Evolutionary conservation across 2,329 filamentous ascomycete species (phyloP).

Genomic region (Cordyceps tenuipes): DNA sequence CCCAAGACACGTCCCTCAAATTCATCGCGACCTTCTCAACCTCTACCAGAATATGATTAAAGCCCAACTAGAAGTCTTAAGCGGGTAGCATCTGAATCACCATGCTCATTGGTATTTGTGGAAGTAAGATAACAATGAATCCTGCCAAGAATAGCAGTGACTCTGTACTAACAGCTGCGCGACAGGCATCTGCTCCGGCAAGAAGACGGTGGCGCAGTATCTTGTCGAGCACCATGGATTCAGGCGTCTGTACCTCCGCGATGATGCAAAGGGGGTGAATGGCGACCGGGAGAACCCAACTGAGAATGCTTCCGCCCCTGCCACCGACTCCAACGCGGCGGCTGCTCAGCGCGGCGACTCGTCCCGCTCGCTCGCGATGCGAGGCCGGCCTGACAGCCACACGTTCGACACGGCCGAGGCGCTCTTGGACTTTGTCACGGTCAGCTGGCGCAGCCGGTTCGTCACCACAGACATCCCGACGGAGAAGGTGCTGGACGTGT

Average conservation of each 20-base stretch:
- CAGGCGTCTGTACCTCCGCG: conserved; percentile 55
- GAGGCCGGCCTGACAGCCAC: conserved; percentile 18
- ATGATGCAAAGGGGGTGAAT: not conserved
- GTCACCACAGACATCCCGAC: conserved; percentile 78
- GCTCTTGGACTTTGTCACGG: conserved; percentile 78
- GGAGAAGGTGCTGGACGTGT: conserved; percentile 62
- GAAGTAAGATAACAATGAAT: conserved; percentile 41
- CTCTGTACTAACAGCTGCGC: not conserved
- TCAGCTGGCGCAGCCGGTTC: conserved; percentile 73
- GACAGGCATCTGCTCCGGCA: conserved; percentile 84
- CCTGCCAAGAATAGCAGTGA: conserved; percentile 6
- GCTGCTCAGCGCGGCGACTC: conserved; percentile 10
- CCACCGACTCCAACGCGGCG: conserved; percentile 10
- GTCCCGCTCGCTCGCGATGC: conserved; percentile 7
- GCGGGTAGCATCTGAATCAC: conserved; percentile 14
- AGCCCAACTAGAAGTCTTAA: not conserved
- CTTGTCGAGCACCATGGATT: conserved; percentile 80
- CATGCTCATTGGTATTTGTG: conserved; percentile 73
- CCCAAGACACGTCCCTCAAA: conserved; percentile 7
- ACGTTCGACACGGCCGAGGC: conserved; percentile 54
- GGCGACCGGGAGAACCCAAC: not conserved
- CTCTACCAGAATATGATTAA: not conserved
- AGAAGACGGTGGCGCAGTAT: conserved; percentile 81
- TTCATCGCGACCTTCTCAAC: not conserved
- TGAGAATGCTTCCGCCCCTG: not conserved